phyloP scores from a whole-genome alignment of 1,139 yeast genomes.

The Yamadazyma oceani region DNA sequence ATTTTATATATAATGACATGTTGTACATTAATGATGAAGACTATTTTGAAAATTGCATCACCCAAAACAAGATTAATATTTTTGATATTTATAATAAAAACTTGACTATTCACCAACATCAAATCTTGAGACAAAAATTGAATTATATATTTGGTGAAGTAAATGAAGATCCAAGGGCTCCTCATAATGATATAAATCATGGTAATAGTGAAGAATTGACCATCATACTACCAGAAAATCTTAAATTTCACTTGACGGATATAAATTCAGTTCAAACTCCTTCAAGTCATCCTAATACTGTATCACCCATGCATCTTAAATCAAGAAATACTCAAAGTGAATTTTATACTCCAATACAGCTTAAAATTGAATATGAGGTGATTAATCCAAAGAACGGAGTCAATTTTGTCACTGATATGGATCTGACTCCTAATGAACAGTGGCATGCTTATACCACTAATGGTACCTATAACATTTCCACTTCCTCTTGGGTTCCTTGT shows the following conservation, averaged over 20 bases:
- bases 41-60: constrained; percentile 20
- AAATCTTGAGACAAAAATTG: constrained; percentile 61
- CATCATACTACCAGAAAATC: constrained; percentile 69
- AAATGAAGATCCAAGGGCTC: constrained; percentile 33
- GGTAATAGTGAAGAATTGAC: constrained; percentile 71
- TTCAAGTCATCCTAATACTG: constrained; percentile 38
- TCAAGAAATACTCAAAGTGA: constrained; percentile 34
- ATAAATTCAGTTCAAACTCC: constrained; percentile 42
- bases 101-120: constrained; percentile 58
- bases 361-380: constrained; percentile 68
- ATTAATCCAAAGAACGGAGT: constrained; percentile 75
- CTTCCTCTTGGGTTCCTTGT: constrained; percentile 97
- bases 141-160: constrained; percentile 59
- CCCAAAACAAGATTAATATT: constrained; percentile 26
- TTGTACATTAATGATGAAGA: constrained; percentile 39
- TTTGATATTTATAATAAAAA: constrained; percentile 46
- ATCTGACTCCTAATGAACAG: constrained; percentile 29
- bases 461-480: constrained; percentile 72
- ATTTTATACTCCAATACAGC: constrained; percentile 68
- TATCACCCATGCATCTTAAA: constrained; percentile 41
- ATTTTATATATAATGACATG: constrained; percentile 40
- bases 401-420: constrained; percentile 59
- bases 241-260: constrained; percentile 63
- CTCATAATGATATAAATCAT: constrained; percentile 16
- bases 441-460: constrained; percentile 93